Evolutionary conservation across 2,329 filamentous ascomycete genomes (phyloP), one percentile per base, ranked within the genome.

Genomic region (Chrysoporthe puriensis): DNA sequence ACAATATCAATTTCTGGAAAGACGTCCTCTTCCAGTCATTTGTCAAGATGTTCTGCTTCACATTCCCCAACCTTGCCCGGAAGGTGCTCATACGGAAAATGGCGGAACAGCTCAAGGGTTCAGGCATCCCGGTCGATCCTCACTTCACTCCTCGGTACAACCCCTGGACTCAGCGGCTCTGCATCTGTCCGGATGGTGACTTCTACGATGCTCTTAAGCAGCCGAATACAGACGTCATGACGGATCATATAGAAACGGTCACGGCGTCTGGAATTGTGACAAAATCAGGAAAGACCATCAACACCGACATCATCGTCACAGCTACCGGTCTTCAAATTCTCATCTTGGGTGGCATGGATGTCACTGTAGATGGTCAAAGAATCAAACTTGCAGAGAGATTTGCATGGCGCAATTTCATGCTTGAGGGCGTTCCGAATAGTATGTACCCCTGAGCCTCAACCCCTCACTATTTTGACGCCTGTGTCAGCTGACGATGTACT

Each of bases 161-260:
- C 50, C 89, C 89, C 0, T 90, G 91, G 83, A 85, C 93, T 65
- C 92, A 96, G 76, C 87, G 93, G 0, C 80, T 96, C 8, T 96
- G 93, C 73, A 80, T 93, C 69, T 89, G 78, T 21, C 84, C 84
- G 0, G 81, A 85, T 62, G 85, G 82, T 11, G 86, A 89, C 72
- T 89, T 88, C 73, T 88, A 83, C 77, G 75, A 81, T 58, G 79
- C 83, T 0, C 71, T 88, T 2, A 79, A 80, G 62, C 75, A 74
- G 1, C 77, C 79, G 1, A 85, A 85, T 66, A 77, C 79, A 1
- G 76, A 81, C 43, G 74, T 88, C 2, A 80, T 84, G 1, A 88
- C 86, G 0, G 85, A 83, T 64, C 79, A 75, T 0, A 86, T 90
- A 71, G 78, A 83, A 26, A 82, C 78, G 0, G 81, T 88, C 3